Evolutionary conservation across 2,329 filamentous ascomycete genomes (phyloP).

Genomic region (Aureobasidium vineae): DNA sequence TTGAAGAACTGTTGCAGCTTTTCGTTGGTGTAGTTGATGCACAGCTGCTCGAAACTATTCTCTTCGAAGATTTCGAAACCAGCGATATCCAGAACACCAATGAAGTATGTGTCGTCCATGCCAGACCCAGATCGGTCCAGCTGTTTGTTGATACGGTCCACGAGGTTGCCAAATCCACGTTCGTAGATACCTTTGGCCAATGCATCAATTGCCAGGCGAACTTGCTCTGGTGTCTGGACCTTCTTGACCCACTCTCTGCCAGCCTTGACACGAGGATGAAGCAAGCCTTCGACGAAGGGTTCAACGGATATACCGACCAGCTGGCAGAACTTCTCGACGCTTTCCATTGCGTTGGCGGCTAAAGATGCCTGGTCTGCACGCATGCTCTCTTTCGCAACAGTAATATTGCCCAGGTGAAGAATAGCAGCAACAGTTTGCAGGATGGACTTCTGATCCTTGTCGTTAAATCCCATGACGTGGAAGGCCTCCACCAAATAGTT

Average conservation of each 20-base stretch:
- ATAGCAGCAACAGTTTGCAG: constrained; percentile 86
- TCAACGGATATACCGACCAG: constrained; percentile 82
- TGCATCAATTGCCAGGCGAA: constrained; percentile 83
- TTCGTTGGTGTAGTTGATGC: constrained; percentile 99
- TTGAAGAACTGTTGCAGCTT: constrained; percentile 99
- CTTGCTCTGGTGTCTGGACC: constrained; percentile 95
- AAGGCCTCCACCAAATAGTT: constrained; percentile 87
- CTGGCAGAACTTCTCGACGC: constrained; percentile 75
- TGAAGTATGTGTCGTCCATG: constrained; percentile 88
- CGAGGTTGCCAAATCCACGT: constrained; percentile 88
- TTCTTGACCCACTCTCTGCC: constrained; percentile 98
- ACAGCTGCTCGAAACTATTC: constrained; percentile 98
- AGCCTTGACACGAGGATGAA: constrained; percentile 93
- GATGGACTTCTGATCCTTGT: constrained; percentile 78
- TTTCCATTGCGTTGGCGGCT: constrained; percentile 68
- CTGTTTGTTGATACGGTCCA: constrained; percentile 85
- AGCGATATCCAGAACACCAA: constrained; percentile 97
- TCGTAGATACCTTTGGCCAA: constrained; percentile 97
- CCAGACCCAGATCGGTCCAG: constrained; percentile 82
- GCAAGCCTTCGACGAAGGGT: constrained; percentile 79
- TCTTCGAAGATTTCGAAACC: constrained; percentile 98
- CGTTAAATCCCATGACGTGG: constrained; percentile 86
- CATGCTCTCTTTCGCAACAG: constrained; percentile 84
- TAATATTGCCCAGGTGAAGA: constrained; percentile 88
- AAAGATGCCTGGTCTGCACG: constrained; percentile 87